Evolutionary conservation across 2,329 filamentous ascomycete genomes (phyloP).

Genomic region (Hypocreales sp.): DNA sequence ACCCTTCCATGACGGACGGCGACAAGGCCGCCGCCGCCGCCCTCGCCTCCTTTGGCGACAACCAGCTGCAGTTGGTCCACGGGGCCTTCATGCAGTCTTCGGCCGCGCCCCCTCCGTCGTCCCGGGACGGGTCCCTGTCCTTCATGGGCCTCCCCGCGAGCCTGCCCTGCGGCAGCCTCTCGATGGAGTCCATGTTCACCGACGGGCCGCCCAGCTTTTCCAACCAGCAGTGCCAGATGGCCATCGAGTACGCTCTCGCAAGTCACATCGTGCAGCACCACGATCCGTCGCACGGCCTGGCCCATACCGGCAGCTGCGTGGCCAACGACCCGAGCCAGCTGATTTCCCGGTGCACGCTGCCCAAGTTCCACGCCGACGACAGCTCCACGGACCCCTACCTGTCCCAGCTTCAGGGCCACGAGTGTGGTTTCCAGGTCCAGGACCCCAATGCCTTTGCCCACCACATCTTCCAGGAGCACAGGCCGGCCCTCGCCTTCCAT

Average conservation of each 20-base stretch:
- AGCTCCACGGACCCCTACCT: slow-evolving; percentile 5
- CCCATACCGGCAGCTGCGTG: slow-evolving; percentile 10
- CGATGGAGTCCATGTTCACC: slow-evolving; percentile 5
- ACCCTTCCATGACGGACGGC: slow-evolving; percentile 5
- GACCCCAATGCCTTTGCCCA: slow-evolving; percentile 11
- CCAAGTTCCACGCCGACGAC: slow-evolving; percentile 7
- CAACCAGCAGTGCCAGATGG: slow-evolving; percentile 6
- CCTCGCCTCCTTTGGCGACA: slow-evolving; percentile 15
- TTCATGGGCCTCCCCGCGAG: slow-evolving; percentile 5
- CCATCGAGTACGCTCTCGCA: slow-evolving; percentile 10
- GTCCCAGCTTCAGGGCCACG: slow-evolving; percentile 6
- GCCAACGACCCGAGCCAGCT: slow-evolving; percentile 11
- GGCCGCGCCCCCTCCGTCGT: slow-evolving; percentile 1
- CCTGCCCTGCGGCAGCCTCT: slow-evolving; percentile 9
- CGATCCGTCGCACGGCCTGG: slow-evolving; percentile 9
- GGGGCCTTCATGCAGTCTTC: slow-evolving; percentile 4
- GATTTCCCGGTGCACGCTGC: slow-evolving; percentile 12
- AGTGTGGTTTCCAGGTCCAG: slow-evolving; percentile 14
- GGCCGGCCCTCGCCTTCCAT: slow-evolving; percentile 4
- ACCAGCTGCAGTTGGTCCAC: slow-evolving; percentile 4
- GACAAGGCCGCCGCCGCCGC: slow-evolving; percentile 14
- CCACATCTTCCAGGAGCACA: slow-evolving; percentile 15
- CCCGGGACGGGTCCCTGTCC: slow-evolving; percentile 2
- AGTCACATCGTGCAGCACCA: slow-evolving; percentile 16
- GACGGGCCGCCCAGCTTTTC: slow-evolving; percentile 3